These are phyloP conservation scores for Hypoxylon sp. DNA, from an alignment of 2,329 filamentous ascomycete species.

Conservation along the genomic window DNA sequence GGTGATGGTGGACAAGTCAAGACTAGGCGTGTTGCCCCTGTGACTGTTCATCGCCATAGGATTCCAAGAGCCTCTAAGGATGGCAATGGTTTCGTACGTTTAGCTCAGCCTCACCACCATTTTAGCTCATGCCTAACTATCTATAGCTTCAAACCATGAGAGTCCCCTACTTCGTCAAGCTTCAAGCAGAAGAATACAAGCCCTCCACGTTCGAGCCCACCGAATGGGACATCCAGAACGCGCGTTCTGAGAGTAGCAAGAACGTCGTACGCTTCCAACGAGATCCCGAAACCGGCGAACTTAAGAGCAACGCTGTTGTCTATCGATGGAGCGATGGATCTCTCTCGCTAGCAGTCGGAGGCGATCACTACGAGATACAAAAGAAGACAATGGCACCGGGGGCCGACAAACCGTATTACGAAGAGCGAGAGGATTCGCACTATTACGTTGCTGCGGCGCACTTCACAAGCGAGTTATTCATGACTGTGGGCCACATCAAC, in stretches of 20 bases:
- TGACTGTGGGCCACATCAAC: slow-evolving; percentile 79
- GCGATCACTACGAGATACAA: slow-evolving; percentile 78
- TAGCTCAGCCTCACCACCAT: neutral
- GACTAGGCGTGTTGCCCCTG: slow-evolving; percentile 67
- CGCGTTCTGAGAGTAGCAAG: slow-evolving; percentile 63
- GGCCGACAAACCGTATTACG: slow-evolving; percentile 69
- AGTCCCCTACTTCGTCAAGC: slow-evolving; percentile 75
- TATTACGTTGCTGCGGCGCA: slow-evolving; percentile 80
- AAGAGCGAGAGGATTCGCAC: slow-evolving; percentile 74
- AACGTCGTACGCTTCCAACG: slow-evolving; percentile 75
- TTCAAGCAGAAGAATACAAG: slow-evolving; percentile 73
- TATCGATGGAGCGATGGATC: slow-evolving; percentile 84
- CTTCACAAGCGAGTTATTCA: slow-evolving; percentile 71
- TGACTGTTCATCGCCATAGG: slow-evolving; percentile 73
- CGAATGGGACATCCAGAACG: slow-evolving; percentile 62
- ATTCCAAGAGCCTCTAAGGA: slow-evolving; percentile 73
- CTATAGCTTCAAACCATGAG: slow-evolving; percentile 73
- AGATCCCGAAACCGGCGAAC: slow-evolving; percentile 69
- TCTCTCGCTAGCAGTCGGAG: slow-evolving; percentile 77
- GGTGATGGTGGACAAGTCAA: slow-evolving; percentile 56
- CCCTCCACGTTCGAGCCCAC: slow-evolving; percentile 71
- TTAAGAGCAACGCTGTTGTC: slow-evolving; percentile 79
- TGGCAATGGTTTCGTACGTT: slow-evolving; percentile 72
- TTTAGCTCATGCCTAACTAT: slow-evolving; percentile 6
- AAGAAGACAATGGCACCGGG: slow-evolving; percentile 74